Percentiles rank a stretch among this genome's conserved stretches.
Evolutionary conservation across 805 yeast species (phyloP).

Genomic region (Nakazawaea pomicola): DNA sequence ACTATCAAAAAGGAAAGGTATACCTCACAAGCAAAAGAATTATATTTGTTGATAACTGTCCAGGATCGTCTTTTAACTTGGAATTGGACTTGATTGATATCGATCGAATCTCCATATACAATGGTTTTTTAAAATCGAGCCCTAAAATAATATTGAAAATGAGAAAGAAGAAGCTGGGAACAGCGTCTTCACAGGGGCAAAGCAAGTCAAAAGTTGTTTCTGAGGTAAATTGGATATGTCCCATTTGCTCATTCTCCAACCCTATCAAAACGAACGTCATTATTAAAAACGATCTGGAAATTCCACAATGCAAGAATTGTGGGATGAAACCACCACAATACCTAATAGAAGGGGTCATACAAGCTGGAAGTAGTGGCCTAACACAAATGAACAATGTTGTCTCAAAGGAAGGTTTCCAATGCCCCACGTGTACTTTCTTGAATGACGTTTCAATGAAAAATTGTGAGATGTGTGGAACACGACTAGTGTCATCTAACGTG

Average conservation of each 20-base stretch:
- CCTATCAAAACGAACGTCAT: conserved; percentile 21
- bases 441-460: conserved; percentile 74
- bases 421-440: conserved; percentile 54
- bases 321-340: conserved; percentile 47
- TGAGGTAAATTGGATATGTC: conserved; percentile 65
- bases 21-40: conserved; percentile 73
- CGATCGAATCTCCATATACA: conserved; percentile 22
- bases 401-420: conserved; percentile 31
- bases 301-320: conserved; percentile 55
- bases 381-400: conserved; percentile 7
- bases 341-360: conserved; percentile 22
- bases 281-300: conserved; percentile 14
- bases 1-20: conserved; percentile 69
- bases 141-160: conserved; percentile 55
- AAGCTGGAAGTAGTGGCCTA: conserved; percentile 7
- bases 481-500: conserved; percentile 27
- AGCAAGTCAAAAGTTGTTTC: conserved; percentile 5
- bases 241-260: conserved; percentile 80
- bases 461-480: conserved; percentile 87
- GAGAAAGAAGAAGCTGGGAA: conserved; percentile 14
- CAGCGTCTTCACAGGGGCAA: conserved; percentile 16
- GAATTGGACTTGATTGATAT: conserved; percentile 18
- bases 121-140: conserved; percentile 68
- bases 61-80: conserved; percentile 9
- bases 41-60: conserved; percentile 60